Evolutionary conservation across 2,329 filamentous ascomycete species (phyloP), one percentile per base, ranked within the genome.

Genomic region (Pestalotiopsis sp.): DNA sequence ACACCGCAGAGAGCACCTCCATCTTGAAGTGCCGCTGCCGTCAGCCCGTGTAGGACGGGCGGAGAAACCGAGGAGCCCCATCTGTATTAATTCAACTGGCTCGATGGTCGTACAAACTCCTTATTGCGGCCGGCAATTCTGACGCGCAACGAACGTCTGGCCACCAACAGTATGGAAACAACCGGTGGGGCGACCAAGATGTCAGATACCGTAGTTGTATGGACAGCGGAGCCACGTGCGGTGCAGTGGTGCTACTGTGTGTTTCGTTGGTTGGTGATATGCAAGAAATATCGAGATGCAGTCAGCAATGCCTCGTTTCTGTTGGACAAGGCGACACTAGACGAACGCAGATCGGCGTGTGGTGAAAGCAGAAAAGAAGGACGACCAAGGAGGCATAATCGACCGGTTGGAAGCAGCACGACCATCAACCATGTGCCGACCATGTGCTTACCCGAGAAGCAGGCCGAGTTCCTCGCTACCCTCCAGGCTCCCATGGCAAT

Each of bases 1-100:
- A 71, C 44, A 76, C 17, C n/a, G 74, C 75, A 59, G 71, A 67
- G 68, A 75, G 57, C 6, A 71, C 69, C 60, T 72, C 68, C 35
- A 71, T 64, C 58, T 61, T 61, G 30, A 61, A 39, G 35, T 61
- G 26, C 58, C 35, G 10, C 11, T 61, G 26, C 58, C 58, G n/a
- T n/a, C n/a, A n/a, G n/a, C n/a, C n/a, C n/a, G 10, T 20, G 58
- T 38, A 10, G 35, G 30, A 14, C 58, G 35, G 30, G 35, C 38
- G 13, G 22, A 20, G 11, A 61, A n/a, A 39, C 38, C 26, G 30
- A 61, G 17, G 44, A 52, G 20, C 44, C 44, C 44, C 44, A 52
- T 52, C 17, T 52, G 44, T 52, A 17, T 52, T n/a, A 20, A 44
- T 52, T 52, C 40, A 44, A 44, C 4, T 44, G 17, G n/a, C 6